phyloP scores from a whole-genome alignment of 2,329 filamentous ascomycete genomes.

The Colletotrichum sp. region DNA sequence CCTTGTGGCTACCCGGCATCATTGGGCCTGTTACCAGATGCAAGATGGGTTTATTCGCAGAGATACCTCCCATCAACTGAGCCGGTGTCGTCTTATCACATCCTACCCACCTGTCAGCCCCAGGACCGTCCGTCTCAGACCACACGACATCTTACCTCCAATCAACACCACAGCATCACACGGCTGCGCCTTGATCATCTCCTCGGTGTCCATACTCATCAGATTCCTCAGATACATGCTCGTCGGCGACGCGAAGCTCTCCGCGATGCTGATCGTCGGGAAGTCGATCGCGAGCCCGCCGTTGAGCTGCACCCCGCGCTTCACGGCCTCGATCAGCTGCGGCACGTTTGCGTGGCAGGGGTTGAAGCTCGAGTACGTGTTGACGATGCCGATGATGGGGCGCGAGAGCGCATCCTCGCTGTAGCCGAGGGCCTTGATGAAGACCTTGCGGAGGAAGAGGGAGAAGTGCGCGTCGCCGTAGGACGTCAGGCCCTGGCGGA shows the following conservation, averaged over 20 bases:
- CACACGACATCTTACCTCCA: constrained; percentile 51
- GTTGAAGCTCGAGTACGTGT: constrained; percentile 76
- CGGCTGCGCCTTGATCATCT: constrained; percentile 76
- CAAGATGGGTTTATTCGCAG: constrained; percentile 73
- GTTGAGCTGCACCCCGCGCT: constrained; percentile 68
- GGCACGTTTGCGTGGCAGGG: constrained; percentile 76
- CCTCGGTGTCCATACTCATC: constrained; percentile 82
- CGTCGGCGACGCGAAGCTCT: constrained; percentile 71
- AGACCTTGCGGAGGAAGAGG: constrained; percentile 75
- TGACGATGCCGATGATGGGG: constrained; percentile 76
- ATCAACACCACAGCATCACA: constrained; percentile 71
- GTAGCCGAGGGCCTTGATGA: constrained; percentile 78
- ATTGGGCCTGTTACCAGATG: constrained; percentile 75
- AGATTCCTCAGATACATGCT: constrained; percentile 78
- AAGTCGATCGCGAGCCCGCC: constrained; percentile 75
- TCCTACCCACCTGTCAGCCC: constrained; percentile 41
- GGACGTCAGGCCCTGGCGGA: constrained; percentile 67
- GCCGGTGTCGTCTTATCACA: constrained; percentile 79
- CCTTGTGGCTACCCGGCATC: constrained; percentile 73
- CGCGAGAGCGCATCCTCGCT: constrained; percentile 72
- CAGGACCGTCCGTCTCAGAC: too few relatives aligned
- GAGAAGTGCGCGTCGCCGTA: constrained; percentile 80
- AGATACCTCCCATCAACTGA: constrained; percentile 77
- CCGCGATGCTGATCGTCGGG: constrained; percentile 74
- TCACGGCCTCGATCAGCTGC: constrained; percentile 72